Conservation (phyloP, 768 basidiomycete genomes). For the Suillus tomentosus region DNA sequence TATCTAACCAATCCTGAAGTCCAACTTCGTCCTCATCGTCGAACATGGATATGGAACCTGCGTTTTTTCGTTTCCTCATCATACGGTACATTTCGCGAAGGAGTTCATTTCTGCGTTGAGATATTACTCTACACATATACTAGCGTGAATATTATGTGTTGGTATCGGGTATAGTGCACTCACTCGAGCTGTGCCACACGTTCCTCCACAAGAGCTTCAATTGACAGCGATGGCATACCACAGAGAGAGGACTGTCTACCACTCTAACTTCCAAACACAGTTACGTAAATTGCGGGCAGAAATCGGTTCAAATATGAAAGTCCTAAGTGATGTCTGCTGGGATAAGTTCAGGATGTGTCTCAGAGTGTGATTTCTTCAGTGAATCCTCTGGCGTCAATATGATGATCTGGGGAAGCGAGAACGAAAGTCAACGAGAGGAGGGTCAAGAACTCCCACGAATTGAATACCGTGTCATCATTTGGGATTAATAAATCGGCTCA, state of each 20-base stretch:
- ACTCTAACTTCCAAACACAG: constrained; percentile 2
- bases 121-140: constrained; percentile 50
- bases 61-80: constrained; percentile 53
- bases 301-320: not conserved
- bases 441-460: constrained; percentile 4
- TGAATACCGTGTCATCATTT: constrained; percentile 5
- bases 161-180: constrained; percentile 13
- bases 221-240: constrained; percentile 28
- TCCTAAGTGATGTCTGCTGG: not conserved
- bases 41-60: constrained; percentile 41
- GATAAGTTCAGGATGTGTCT: not conserved
- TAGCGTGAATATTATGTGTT: not conserved
- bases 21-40: constrained; percentile 40
- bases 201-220: constrained; percentile 40
- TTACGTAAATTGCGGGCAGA: constrained; percentile 6
- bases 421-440: not conserved
- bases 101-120: constrained; percentile 66
- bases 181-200: constrained; percentile 38
- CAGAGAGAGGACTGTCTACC: constrained; percentile 6
- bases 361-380: not conserved
- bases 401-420: not conserved
- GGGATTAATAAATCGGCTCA: not conserved
- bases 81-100: constrained; percentile 72
- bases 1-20: constrained; percentile 53
- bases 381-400: constrained; percentile 1